Evolutionary conservation across 1,284 basidiomycete genomes (phyloP).

Genomic region (Grifola frondosa): DNA sequence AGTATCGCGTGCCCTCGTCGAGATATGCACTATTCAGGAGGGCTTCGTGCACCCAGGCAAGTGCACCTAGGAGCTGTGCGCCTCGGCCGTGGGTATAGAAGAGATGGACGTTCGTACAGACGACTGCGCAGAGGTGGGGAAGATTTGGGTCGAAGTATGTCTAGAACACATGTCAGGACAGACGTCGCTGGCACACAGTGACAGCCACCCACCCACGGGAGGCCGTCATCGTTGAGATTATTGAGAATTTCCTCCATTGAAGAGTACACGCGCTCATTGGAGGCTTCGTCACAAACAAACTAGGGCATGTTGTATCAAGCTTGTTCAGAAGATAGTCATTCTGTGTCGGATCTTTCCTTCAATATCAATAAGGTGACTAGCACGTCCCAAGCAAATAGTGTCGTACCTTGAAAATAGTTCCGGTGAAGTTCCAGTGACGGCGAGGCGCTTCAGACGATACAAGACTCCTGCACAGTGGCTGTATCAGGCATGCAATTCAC

Average conservation of each 20-base stretch:
- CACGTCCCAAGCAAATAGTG: not conserved
- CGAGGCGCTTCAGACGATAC: no score
- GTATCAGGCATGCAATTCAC: no score
- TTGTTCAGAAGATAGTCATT: constrained; percentile 43
- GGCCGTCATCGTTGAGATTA: constrained; percentile 43
- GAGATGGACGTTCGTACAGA: constrained; percentile 46
- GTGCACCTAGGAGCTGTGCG: constrained; percentile 38
- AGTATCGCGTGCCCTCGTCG: constrained; percentile 51
- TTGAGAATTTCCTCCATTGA: constrained; percentile 52
- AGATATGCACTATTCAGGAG: constrained; percentile 47
- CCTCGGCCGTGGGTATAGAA: constrained; percentile 47
- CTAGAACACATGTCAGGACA: constrained; percentile 20
- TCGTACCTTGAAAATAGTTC: no score
- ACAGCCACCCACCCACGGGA: constrained; percentile 36
- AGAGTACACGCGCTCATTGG: constrained; percentile 31
- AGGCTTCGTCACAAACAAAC: constrained; percentile 35
- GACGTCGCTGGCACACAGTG: not conserved
- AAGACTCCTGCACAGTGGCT: no score
- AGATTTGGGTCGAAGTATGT: constrained; percentile 44
- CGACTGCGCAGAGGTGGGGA: constrained; percentile 33
- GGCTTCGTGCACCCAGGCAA: constrained; percentile 45
- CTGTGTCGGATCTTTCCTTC: constrained; percentile 37
- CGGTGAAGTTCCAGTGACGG: no score
- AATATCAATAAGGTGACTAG: not conserved
- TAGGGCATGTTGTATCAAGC: constrained; percentile 47